phyloP scores from a whole-genome alignment of 2,329 filamentous ascomycete species.

The Fusarium sp. region DNA sequence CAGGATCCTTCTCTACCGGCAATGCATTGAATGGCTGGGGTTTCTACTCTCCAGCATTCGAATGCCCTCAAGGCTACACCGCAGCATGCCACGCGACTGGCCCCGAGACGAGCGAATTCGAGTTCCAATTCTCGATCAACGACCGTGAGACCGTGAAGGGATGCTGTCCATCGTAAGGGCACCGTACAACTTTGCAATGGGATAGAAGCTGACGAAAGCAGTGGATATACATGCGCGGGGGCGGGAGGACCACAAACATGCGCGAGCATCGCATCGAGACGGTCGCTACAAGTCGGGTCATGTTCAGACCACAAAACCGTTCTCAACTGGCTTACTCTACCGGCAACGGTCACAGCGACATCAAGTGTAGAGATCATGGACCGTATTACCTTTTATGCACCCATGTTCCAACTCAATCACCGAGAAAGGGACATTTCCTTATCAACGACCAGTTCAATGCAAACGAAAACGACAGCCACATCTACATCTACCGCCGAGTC shows the following conservation, averaged over 20 bases:
- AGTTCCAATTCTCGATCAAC: conserved; percentile 12
- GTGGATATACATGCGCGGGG: not conserved
- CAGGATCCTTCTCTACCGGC: not conserved
- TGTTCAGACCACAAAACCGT: not conserved
- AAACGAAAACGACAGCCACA: not conserved
- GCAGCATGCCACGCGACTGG: not conserved
- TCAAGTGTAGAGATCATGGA: not conserved
- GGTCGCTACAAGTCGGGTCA: not conserved
- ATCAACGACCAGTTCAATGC: not conserved
- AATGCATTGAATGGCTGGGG: conserved; percentile 11
- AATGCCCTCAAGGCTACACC: conserved; percentile 3
- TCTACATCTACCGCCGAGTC: not conserved
- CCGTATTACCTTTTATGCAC: not conserved
- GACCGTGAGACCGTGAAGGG: not conserved
- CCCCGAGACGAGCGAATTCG: not conserved
- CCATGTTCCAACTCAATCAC: conserved; percentile 16
- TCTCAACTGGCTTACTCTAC: not conserved
- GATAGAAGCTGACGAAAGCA: fast-evolving
- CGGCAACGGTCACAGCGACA: not conserved
- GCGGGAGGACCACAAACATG: not conserved
- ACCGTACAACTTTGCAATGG: fast-evolving
- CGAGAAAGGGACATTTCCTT: not conserved
- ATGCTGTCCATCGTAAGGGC: conserved; percentile 10
- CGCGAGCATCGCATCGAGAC: not conserved
- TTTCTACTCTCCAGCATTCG: not conserved